Evolutionary conservation across 2,329 filamentous ascomycete genomes (phyloP), one percentile per base, ranked within the genome.

Genomic region (Xylariaceae sp.): DNA sequence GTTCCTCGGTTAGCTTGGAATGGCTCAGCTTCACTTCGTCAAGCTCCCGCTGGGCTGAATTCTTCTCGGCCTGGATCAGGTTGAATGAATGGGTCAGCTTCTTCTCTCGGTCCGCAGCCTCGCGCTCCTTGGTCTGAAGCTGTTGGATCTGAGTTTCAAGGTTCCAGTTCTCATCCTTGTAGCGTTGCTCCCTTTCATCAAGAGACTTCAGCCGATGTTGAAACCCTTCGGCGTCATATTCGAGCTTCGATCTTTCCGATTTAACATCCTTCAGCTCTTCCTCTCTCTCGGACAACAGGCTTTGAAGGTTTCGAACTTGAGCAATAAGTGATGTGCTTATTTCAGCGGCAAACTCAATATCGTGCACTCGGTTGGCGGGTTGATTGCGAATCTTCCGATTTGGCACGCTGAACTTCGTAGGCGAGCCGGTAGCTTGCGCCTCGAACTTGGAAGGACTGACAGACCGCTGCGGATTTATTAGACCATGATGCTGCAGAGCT

Each of bases 81-180:
- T 82, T 86, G 38, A 98, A 71, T 37, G 74, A 77, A 55, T 89
- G 85, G 12, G 76, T 81, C 31, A 96, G 74, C 61, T 87, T 87
- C 63, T 89, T 87, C 64, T 96, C 89, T 46, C 85, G 85, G 58
- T 93, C 89, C 12, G 82, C 72, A 1, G 86, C 78, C 35, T 95
- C 88, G 59, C 83, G 88, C 48, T 85, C 78, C 13, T 79, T 74
- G 7, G 84, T 77, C 39, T 86, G 76, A 32, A 91, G 72, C 49
- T 97, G 90, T 56, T 95, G 93, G 17, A 94, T 77, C 55, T 89
- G 87, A 0, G 90, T 95, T 64, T 98, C 93, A 29, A 98, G 76
- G 49, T 87, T 91, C 93, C 93, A 98, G 62, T 97, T 98, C 64
- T 97, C 93, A 59, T 98, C 93, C 67, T 96, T 97, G 69, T 95